Base-by-base conservation (phyloP, 2,329 filamentous ascomycete species). In the Trichoderma cornu-damae region DNA sequence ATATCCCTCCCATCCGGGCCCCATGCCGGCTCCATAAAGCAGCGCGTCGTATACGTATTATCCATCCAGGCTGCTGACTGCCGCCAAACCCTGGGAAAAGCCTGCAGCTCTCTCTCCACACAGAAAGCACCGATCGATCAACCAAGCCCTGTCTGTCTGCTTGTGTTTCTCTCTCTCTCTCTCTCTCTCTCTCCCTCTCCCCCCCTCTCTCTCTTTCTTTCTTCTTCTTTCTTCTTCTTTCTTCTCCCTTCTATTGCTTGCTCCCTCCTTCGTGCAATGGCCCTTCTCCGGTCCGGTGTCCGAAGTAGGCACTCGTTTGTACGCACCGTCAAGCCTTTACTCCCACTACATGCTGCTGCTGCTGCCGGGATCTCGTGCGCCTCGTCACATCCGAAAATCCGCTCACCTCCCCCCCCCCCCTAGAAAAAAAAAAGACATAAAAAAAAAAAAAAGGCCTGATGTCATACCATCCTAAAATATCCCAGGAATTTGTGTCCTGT, bases 31-130 rank as follows among this genome's bases (percentile, higher is more conserved):
- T 37, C 34, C 48, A 51, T 40, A 30, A 14, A 28, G 26, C 49
- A 52, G 35, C 49, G 22, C 37, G 49, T 43, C 49, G 28, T 32
- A 16, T 7, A 14, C 47, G 26, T 47, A 30, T 28, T 26, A 46
- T 46, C 43, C 28, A 37, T 32, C 37, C 49, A 52, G 37, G 37
- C 38, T n/a, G 49, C 49, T 52, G 37, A 52, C 49, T 52, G 37
- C 49, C 49, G 37, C 37, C 37, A 35, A 49, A 28, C 14, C 35
- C 16, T n/a, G 35, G n/a, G n/a, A n/a, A n/a, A 40, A 38, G 18
- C 37, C 37, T 40, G 37, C 37, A 40, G 9, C 16, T 34, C n/a
- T 28, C 38, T 35, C 18, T 42, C 37, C 37, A 43, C 42, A 46
- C 40, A 38, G 12, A 38, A 18, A 28, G 35, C 38, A 43, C 30